Evolutionary conservation across 148 eudicot genomes (phyloP).

Genomic region (Nepenthes gracilis): DNA sequence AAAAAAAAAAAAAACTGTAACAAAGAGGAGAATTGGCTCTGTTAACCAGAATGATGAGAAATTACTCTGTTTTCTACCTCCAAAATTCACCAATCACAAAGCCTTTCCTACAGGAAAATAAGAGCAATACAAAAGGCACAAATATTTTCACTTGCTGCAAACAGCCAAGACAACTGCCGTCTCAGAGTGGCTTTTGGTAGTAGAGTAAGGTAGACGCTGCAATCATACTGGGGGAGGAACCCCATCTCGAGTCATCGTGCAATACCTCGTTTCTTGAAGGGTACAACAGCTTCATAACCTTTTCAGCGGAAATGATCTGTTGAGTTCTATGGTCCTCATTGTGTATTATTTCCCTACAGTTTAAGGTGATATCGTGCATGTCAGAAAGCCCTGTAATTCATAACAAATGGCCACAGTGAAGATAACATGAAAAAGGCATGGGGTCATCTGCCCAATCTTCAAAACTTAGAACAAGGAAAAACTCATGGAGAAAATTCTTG

Average conservation of each 20-base stretch:
- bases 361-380: neutral
- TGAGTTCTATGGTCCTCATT: conserved; percentile 34
- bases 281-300: conserved; percentile 41
- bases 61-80: too few species aligned
- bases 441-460: too few species aligned
- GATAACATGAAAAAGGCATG: too few species aligned
- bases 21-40: too few species aligned
- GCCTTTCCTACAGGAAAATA: too few species aligned
- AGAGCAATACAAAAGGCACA: neutral
- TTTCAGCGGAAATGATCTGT: conserved; percentile 53
- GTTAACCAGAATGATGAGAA: too few species aligned
- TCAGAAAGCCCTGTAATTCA: neutral
- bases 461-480: too few species aligned
- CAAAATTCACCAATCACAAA: too few species aligned
- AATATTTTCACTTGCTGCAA: neutral
- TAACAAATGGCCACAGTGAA: too few species aligned
- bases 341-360: conserved; percentile 49
- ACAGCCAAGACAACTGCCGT: neutral
- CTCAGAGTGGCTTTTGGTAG: conserved; percentile 12
- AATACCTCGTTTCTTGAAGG: conserved; percentile 25
- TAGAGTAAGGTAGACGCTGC: conserved; percentile 68
- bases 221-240: conserved; percentile 51
- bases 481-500: too few species aligned
- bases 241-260: conserved; percentile 10
- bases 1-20: too few species aligned